These are phyloP conservation scores for Cladosporium sp. DNA, from an alignment of 2,329 filamentous ascomycete genomes.

Conservation along the genomic window DNA sequence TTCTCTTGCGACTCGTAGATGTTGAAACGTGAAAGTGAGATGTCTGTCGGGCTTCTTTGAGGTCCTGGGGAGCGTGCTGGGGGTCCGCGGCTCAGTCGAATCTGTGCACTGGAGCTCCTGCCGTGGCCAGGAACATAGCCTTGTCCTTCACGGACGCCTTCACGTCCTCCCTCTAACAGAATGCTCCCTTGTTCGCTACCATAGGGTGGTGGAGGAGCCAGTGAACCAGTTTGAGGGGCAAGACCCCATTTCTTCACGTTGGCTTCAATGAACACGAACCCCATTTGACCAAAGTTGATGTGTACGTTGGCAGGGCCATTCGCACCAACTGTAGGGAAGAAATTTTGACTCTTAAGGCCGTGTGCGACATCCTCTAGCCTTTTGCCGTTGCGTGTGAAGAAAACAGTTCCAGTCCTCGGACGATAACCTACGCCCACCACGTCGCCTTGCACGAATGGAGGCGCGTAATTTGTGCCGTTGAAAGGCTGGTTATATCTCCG, in stretches of 20 bases:
- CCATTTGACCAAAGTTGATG: slow-evolving; percentile 96
- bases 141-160: slow-evolving; percentile 51
- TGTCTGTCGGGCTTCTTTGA: slow-evolving; percentile 86
- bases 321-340: slow-evolving; percentile 95
- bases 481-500: slow-evolving; percentile 94
- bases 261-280: slow-evolving; percentile 97
- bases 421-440: slow-evolving; percentile 94
- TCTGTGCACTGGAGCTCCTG: slow-evolving; percentile 72
- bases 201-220: slow-evolving; percentile 93
- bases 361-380: slow-evolving; percentile 92
- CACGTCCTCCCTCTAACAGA: slow-evolving; percentile 74
- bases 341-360: slow-evolving; percentile 89
- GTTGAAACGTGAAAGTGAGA: slow-evolving; percentile 36
- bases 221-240: slow-evolving; percentile 88
- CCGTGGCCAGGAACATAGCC: slow-evolving; percentile 61
- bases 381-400: slow-evolving; percentile 98
- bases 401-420: slow-evolving; percentile 87
- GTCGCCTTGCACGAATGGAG: slow-evolving; percentile 83
- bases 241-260: slow-evolving; percentile 99
- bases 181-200: slow-evolving; percentile 97
- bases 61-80: slow-evolving; percentile 80
- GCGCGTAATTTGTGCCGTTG: slow-evolving; percentile 71
- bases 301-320: slow-evolving; percentile 90
- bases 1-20: slow-evolving; percentile 11
- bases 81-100: slow-evolving; percentile 61